Conservation (phyloP, 1,284 basidiomycete genomes). For the Cryptococcus neoformans region DNA sequence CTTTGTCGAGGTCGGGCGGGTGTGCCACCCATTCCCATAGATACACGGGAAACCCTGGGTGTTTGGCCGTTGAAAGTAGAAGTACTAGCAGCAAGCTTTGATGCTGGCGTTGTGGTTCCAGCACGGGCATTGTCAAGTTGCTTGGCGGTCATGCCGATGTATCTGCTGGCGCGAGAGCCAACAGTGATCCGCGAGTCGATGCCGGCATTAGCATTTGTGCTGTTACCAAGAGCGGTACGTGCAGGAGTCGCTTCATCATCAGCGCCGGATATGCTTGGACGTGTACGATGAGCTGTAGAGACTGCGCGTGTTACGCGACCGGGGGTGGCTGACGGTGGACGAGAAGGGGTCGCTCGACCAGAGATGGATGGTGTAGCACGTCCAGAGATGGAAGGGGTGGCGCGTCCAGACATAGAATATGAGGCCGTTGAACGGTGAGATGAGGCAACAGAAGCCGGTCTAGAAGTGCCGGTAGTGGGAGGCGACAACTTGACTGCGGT, state of each 20-base stretch:
- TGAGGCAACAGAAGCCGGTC: slow-evolving; percentile 78
- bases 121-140: slow-evolving; percentile 59
- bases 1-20: slow-evolving; percentile 36
- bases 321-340: slow-evolving; percentile 25
- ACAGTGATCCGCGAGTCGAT: slow-evolving; percentile 60
- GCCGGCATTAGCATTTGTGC: slow-evolving; percentile 31
- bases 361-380: slow-evolving; percentile 36
- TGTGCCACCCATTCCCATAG: slow-evolving; percentile 28
- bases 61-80: slow-evolving; percentile 21
- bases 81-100: slow-evolving; percentile 20
- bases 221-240: slow-evolving; percentile 27
- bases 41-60: slow-evolving; percentile 38
- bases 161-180: slow-evolving; percentile 78
- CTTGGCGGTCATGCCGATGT: slow-evolving; percentile 68
- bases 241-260: slow-evolving; percentile 19
- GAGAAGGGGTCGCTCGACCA: slow-evolving; percentile 58
- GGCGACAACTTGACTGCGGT: slow-evolving; percentile 73
- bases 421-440: slow-evolving; percentile 52
- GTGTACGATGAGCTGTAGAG: slow-evolving; percentile 14
- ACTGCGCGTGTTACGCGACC: slow-evolving; percentile 23
- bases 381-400: slow-evolving; percentile 22
- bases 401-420: slow-evolving; percentile 15
- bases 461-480: slow-evolving; percentile 59
- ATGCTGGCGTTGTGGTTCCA: slow-evolving; percentile 16
- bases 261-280: background rate